Base-by-base conservation (phyloP, 805 yeast genomes). In the Hanseniaspora osmophila region DNA sequence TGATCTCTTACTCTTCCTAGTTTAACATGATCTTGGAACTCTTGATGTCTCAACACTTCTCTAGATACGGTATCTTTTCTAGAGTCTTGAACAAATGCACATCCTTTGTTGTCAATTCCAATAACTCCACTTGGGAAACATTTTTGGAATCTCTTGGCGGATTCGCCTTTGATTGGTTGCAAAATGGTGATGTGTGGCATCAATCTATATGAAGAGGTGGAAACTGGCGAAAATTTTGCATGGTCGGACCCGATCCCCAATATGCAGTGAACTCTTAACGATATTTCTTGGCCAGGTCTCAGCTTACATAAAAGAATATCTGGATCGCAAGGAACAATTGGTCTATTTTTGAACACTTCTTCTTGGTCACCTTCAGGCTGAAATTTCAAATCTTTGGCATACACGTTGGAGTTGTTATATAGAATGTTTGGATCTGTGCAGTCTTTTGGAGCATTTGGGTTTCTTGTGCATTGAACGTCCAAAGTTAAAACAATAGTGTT, bases 1-100 rank as follows among this genome's bases (percentile, higher is more conserved):
- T 92, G 95, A 61, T 84, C 92, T 63, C 95, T 80, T 53, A 73
- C 73, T 65, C 98, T 78, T 40, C 97, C 98, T 45, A 92, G 71
- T 63, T 82, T 83, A 47, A 92, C 96, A 56, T 84, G 84, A 37
- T 83, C 94, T 41, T 79, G 71, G 56, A 92, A 92, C 62, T 92
- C 95, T 44, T 78, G 83, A 63, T 92, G 96, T 64, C 98, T 78
- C 54, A 92, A 71, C 11, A 88, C 96, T 65, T 92, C 98, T 65
- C 98, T 77, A 6, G 96, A 85, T 37, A 92, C 98, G 1, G 98
- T 92, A 64, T 92, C 98, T 59, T 78, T 84, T 69, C 98, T 78
- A 2, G 96, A 77, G 65, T 92, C 95, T 51, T 78, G 74, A 12
- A 92, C 95, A 52, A 60, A 75, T 0, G 97, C 97, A 54, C 77